Base-by-base conservation (phyloP, 2,329 filamentous ascomycete genomes). In the Botrytis byssoidea region DNA sequence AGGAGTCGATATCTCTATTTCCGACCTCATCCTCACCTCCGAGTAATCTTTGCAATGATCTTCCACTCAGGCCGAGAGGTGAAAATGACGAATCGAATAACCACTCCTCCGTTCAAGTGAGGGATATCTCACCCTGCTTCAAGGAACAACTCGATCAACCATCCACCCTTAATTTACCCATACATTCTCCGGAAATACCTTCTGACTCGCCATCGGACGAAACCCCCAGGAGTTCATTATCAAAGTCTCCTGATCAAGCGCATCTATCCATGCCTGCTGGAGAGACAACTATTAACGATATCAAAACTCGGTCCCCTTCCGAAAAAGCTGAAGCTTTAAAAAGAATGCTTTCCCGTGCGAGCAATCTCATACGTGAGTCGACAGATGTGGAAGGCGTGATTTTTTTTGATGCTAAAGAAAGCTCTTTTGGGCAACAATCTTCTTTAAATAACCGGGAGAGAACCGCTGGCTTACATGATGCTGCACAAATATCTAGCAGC, bases 341-440 rank as follows among this genome's bases (percentile, higher is more conserved):
- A 42, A 67, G 10, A 12, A 78, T 76, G 14, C 79, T 80, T 61
- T 76, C 79, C 29, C 74, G 79, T 10, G 79, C 79, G 10, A 78
- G 76, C 22, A 80, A 80, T 66, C 64, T 80, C n/a, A 76, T 80
- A 25, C 73, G 79, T 25, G 78, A 80, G 67, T 74, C 76, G 5
- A 76, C 78, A 46, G 75, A 77, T 25, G 75, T 80, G 29, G 78
- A 79, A 70, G 79, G 79, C 1, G 74, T 75, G 22, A 73, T 79
- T 10, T 80, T 80, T 63, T 77, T 80, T 20, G 78, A 80, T 75
- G 77, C 79, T 32, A 55, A 46, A 29, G 44, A 67, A 48, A 65
- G 73, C 10, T 20, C 46, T 20, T 74, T 74, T 20, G 70, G 73
- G 16, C 64, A 32, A 12, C 29, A 40, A n/a, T 51, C 59, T 22